Conservation (phyloP, 345 rosid genomes). For the Arabis alpina region DNA sequence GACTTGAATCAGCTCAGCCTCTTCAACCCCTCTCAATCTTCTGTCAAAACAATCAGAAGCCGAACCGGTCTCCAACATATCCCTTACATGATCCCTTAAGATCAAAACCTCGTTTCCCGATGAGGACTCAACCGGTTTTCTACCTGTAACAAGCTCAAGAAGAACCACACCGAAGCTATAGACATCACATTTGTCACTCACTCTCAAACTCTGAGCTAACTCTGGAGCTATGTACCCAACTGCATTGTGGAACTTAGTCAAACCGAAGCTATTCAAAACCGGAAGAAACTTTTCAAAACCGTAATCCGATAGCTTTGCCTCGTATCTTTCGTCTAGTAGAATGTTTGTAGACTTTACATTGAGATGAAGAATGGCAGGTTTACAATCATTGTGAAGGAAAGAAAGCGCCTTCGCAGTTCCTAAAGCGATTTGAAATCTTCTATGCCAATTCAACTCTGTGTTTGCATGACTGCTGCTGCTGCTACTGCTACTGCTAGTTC, state of each 20-base stretch:
- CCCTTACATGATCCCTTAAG: slow-evolving; percentile 82
- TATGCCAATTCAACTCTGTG: slow-evolving; percentile 73
- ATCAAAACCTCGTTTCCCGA: slow-evolving; percentile 63
- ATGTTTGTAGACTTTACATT: slow-evolving; percentile 88
- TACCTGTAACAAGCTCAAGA: slow-evolving; percentile 87
- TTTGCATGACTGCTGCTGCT: slow-evolving; percentile 50
- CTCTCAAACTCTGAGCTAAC: slow-evolving; percentile 68
- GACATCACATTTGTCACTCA: slow-evolving; percentile 87
- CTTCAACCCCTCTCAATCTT: slow-evolving; percentile 70
- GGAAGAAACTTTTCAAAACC: slow-evolving; percentile 87
- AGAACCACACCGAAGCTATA: slow-evolving; percentile 93
- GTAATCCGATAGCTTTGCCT: slow-evolving; percentile 83
- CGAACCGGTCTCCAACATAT: slow-evolving; percentile 68
- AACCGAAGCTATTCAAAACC: slow-evolving; percentile 67
- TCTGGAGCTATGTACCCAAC: slow-evolving; percentile 98
- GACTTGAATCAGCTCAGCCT: slow-evolving; percentile 89
- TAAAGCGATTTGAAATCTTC: slow-evolving; percentile 84
- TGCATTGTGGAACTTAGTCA: slow-evolving; percentile 79
- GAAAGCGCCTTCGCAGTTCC: slow-evolving; percentile 90
- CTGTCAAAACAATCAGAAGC: slow-evolving; percentile 88
- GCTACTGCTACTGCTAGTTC: slow-evolving; percentile 64
- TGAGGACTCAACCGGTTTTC: slow-evolving; percentile 87
- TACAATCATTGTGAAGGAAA: slow-evolving; percentile 90
- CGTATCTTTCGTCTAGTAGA: slow-evolving; percentile 74
- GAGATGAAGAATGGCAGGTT: slow-evolving; percentile 88